A percentile compares a stretch with the other conserved stretches of the same genome.
Evolutionary conservation across 2,329 filamentous ascomycete species (phyloP).

Genomic region (Chalaropsis thielavioides): DNA sequence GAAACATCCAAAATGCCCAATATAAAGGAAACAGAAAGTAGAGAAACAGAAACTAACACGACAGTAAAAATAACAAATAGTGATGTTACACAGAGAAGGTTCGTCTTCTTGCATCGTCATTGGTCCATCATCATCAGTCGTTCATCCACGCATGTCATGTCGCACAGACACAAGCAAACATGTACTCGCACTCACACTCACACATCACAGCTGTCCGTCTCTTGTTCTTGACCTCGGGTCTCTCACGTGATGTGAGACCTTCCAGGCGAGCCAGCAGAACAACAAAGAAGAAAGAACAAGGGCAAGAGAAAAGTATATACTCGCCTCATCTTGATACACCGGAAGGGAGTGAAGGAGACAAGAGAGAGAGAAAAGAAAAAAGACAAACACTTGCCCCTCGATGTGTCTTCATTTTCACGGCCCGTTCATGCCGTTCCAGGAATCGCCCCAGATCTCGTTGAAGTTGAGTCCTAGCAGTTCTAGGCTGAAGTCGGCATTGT

Average conservation of each 20-base stretch:
- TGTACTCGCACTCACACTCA: not conserved
- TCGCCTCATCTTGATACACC: not conserved
- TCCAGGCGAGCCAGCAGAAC: not conserved
- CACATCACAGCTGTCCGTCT: not conserved
- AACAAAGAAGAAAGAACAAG: not conserved
- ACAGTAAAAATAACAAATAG: not conserved
- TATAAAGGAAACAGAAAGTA: not conserved
- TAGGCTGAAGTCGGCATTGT: constrained; percentile 38
- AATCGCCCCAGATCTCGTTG: constrained; percentile 42
- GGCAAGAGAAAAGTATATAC: not conserved
- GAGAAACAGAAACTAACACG: not conserved
- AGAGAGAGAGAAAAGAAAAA: not conserved
- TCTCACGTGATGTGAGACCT: not conserved
- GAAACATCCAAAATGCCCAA: not conserved
- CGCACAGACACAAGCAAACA: not conserved
- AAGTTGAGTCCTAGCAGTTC: constrained; percentile 39
- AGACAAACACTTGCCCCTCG: not conserved
- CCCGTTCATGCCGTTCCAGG: constrained; percentile 28
- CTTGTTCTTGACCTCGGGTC: not conserved
- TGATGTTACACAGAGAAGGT: not conserved
- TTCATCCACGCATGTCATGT: not conserved
- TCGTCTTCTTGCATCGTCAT: not conserved
- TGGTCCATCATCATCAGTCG: not conserved
- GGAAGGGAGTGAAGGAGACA: not conserved
- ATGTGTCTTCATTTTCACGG: constrained; percentile 2